These are phyloP conservation scores for Daldinia vernicosa DNA, from an alignment of 495 filamentous ascomycete species.

Conservation along the genomic window DNA sequence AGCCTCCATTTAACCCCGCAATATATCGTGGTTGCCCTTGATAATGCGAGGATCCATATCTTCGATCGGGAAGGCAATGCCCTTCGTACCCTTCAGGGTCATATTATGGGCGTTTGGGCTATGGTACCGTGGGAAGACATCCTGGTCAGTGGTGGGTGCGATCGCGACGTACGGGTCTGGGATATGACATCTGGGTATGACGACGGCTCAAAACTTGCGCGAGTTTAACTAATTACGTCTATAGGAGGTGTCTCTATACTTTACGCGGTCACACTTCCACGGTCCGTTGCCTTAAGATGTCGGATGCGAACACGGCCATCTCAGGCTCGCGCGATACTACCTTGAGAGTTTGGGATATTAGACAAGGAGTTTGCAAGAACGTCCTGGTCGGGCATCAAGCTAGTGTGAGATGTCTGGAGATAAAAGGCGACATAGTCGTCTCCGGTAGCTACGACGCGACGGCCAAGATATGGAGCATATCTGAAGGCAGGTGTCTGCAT, in stretches of 20 bases:
- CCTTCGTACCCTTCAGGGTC: conserved; percentile 88
- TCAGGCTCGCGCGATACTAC: conserved; percentile 96
- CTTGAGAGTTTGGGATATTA: conserved; percentile 92
- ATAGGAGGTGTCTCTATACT: conserved; percentile 75
- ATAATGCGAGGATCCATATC: conserved; percentile 98
- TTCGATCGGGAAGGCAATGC: conserved; percentile 91
- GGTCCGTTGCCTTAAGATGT: conserved; percentile 97
- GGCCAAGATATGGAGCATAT: conserved; percentile 96
- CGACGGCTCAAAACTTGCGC: neutral
- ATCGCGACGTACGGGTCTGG: conserved; percentile 97
- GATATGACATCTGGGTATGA: conserved; percentile 93
- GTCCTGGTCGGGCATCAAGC: conserved; percentile 97
- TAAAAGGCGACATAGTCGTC: conserved; percentile 93
- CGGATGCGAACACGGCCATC: conserved; percentile 88
- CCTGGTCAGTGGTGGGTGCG: conserved; percentile 94
- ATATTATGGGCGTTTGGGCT: conserved; percentile 99
- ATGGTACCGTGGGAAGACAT: conserved; percentile 99
- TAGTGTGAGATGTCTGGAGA: conserved; percentile 93
- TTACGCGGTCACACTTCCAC: conserved; percentile 95
- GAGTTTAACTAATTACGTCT: conserved; percentile 28
- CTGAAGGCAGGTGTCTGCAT: conserved; percentile 86
- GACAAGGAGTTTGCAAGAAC: conserved; percentile 83
- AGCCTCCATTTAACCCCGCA: conserved; percentile 93
- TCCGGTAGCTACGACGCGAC: conserved; percentile 98
- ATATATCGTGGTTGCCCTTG: conserved; percentile 96